Base-by-base conservation (phyloP, 306 rosid species). In the Trifolium subterraneum region DNA sequence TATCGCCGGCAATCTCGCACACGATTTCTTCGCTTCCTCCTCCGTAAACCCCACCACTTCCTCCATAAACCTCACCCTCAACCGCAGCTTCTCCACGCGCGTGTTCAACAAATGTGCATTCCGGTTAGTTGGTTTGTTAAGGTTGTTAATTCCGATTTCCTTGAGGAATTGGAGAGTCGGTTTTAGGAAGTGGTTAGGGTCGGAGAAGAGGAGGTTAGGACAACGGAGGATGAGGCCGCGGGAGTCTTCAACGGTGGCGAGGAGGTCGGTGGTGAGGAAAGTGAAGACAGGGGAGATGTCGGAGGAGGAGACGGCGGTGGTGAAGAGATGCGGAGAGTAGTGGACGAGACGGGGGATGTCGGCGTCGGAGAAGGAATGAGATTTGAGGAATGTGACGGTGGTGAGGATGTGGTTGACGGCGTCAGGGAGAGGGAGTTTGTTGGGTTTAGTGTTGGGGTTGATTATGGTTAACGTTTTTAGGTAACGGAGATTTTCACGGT, bases 81-180 rank as follows among this genome's bases (percentile, higher is more conserved):
- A 56, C 4, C 81, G 69, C 5, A 94, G 82, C 80, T 86, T 91
- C 55, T 85, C 88, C 51, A 87, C 88, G 1, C 93, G 84, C 33
- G 89, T 91, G 87, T 88, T 90, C 81, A 94, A 29, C 22, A 94
- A 78, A 61, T 91, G 91, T 5, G 95, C 88, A 23, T 88, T 89
- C 38, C 87, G 74, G 66, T 54, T 88, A 3, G 81, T 85, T 1
- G 94, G 86, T 6, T 54, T 19, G 62, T 77, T 80, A 69, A 91
- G 68, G 4, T 68, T 78, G 12, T 55, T 44, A 0, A 93, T 3
- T 7, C 97, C 96, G 15, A 94, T 14, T 20, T 80, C 64, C 22
- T 58, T 72, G 20, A 91, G 93, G 56, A 77, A 90, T 1, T 60
- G 64, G 4, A 88, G 90, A 2, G 96, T 91, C 3, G 97, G 98